Percentiles rank a stretch among this genome's conserved stretches.
These are phyloP conservation scores for Solanum habrochaites DNA, from an alignment of 257 asterid genomes.

Conservation along the genomic window DNA sequence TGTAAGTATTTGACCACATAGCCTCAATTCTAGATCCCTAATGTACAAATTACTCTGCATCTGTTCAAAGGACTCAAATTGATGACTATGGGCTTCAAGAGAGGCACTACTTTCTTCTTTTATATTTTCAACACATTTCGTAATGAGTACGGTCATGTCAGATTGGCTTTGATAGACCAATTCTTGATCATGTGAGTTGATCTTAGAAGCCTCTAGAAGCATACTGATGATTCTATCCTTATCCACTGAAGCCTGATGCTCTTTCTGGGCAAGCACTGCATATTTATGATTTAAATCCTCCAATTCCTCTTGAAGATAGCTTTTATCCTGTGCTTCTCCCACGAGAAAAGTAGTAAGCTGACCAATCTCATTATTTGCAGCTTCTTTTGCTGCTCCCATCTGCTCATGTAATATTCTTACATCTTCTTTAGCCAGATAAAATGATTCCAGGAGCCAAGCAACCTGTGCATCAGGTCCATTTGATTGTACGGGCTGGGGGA, in stretches of 20 bases:
- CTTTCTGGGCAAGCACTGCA: conserved; percentile 36
- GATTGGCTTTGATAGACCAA: conserved; percentile 24
- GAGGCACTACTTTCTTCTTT: conserved; percentile 32
- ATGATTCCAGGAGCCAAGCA: conserved; percentile 60
- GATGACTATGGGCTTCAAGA: conserved; percentile 29
- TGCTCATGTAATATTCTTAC: conserved; percentile 42
- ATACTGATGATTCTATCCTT: conserved; percentile 37
- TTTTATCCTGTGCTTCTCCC: conserved; percentile 53
- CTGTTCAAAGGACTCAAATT: conserved; percentile 30
- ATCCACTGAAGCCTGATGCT: conserved; percentile 30
- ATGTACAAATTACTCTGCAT: conserved; percentile 56
- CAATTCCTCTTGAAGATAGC: conserved; percentile 43
- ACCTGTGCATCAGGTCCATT: conserved; percentile 36
- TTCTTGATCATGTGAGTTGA: conserved; percentile 20
- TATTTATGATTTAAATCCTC: conserved; percentile 42
- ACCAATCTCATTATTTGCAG: conserved; percentile 42
- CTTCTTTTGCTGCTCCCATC: conserved; percentile 36
- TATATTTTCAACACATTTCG: conserved; percentile 50
- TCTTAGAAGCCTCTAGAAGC: conserved; percentile 69
- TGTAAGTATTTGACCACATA: conserved; percentile 42
- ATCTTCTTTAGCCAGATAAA: conserved; percentile 44
- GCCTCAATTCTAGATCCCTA: conserved; percentile 47
- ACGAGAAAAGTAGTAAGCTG: conserved; percentile 41
- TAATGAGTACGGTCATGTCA: conserved; percentile 31
- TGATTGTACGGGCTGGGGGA: conserved; percentile 53